Conservation (phyloP, 129 eudicot genomes). For the Arctium minus region DNA sequence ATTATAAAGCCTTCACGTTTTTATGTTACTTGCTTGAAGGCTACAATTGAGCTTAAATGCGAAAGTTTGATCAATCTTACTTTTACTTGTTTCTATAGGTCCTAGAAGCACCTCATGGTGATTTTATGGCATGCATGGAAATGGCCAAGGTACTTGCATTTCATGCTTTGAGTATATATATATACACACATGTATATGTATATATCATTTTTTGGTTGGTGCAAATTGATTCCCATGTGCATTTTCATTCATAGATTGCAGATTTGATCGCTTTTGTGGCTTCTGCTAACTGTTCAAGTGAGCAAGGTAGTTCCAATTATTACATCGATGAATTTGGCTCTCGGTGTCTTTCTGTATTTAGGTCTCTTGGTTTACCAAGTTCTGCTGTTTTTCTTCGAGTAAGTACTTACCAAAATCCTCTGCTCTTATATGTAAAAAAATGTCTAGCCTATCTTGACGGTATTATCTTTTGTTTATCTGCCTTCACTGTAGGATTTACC, state of each 20-base stretch:
- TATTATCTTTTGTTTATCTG: neutral
- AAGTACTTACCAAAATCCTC: conserved; percentile 17
- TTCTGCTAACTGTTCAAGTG: conserved; percentile 58
- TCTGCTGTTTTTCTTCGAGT: conserved; percentile 81
- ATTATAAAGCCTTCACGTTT: neutral
- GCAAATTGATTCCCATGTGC: neutral
- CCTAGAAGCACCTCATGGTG: conserved; percentile 93
- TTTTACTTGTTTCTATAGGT: conserved; percentile 40
- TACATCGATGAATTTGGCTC: conserved; percentile 90
- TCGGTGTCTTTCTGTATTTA: conserved; percentile 88
- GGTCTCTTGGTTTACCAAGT: conserved; percentile 86
- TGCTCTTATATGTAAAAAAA: neutral
- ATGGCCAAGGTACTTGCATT: conserved; percentile 84
- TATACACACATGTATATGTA: neutral
- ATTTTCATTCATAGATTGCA: conserved; percentile 56
- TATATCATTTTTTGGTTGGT: conserved; percentile 3
- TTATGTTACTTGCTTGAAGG: neutral
- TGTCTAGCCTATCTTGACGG: conserved; percentile 5
- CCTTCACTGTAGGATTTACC: conserved; percentile 66
- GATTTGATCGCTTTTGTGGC: conserved; percentile 95
- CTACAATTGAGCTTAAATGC: neutral
- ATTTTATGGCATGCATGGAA: conserved; percentile 86
- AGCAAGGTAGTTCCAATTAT: conserved; percentile 36
- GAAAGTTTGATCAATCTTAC: neutral
- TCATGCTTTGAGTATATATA: neutral